Conservation (phyloP, 208 protist genomes). For the Leishmania aethiopica region DNA sequence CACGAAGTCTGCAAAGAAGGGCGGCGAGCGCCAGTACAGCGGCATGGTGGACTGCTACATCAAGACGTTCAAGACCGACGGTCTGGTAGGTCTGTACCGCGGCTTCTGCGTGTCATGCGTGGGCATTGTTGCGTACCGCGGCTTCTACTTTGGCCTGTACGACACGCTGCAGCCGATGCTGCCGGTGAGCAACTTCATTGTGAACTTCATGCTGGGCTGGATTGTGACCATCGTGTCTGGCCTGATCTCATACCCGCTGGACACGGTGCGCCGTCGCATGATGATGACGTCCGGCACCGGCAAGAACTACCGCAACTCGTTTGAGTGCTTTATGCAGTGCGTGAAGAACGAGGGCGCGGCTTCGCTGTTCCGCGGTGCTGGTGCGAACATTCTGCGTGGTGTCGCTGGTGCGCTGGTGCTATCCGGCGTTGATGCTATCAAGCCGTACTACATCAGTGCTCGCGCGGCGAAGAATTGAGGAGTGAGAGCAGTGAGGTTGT, state of each 20-base stretch:
- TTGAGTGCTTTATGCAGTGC: slow-evolving; percentile 65
- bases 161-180: slow-evolving; percentile 84
- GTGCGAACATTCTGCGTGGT: slow-evolving; percentile 81
- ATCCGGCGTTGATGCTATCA: slow-evolving; percentile 81
- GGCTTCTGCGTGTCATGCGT: slow-evolving; percentile 96
- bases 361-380: slow-evolving; percentile 69
- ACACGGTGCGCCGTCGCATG: slow-evolving; percentile 97
- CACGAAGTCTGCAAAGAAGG: slow-evolving; percentile 86
- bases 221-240: slow-evolving; percentile 71
- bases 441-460: slow-evolving; percentile 73
- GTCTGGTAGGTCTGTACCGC: slow-evolving; percentile 93
- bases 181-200: slow-evolving; percentile 70
- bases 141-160: slow-evolving; percentile 97
- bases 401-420: slow-evolving; percentile 81
- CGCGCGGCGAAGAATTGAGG: slow-evolving; percentile 44
- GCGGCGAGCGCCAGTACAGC: slow-evolving; percentile 93
- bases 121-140: slow-evolving; percentile 97
- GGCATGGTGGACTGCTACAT: slow-evolving; percentile 94
- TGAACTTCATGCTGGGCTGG: slow-evolving; percentile 79
- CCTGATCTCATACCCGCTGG: slow-evolving; percentile 95
- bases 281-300: slow-evolving; percentile 92
- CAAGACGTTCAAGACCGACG: slow-evolving; percentile 89
- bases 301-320: slow-evolving; percentile 76
- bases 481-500: slow-evolving; percentile 6
- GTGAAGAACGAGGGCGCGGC: slow-evolving; percentile 62